phyloP scores from a whole-genome alignment of 495 filamentous ascomycete species.

The Neurospora cerealis region DNA sequence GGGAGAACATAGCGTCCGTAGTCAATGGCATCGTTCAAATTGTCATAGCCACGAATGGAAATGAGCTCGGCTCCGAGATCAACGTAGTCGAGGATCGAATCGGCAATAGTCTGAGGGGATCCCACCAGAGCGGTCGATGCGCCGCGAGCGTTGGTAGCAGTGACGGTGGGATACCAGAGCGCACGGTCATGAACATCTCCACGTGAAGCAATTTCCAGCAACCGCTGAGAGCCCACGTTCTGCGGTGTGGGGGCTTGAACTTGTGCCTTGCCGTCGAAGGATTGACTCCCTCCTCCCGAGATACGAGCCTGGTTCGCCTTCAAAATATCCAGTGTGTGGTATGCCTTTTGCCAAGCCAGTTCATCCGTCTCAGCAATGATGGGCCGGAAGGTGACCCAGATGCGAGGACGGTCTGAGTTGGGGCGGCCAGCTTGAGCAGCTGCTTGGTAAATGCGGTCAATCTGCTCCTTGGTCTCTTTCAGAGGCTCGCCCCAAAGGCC shows the following conservation, averaged over 20 bases:
- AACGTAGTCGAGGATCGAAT: conserved; percentile 44
- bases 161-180: conserved; percentile 47
- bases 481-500: conserved; percentile 47
- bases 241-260: conserved; percentile 27
- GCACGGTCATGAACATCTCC: conserved; percentile 47
- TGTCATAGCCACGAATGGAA: conserved; percentile 46
- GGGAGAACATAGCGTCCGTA: conserved; percentile 43
- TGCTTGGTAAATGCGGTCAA: conserved; percentile 43
- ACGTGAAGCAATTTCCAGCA: conserved; percentile 41
- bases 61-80: conserved; percentile 42
- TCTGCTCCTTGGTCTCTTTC: conserved; percentile 46
- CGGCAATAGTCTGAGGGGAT: conserved; percentile 35
- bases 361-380: conserved; percentile 46
- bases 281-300: neutral
- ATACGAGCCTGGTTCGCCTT: conserved; percentile 10
- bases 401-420: conserved; percentile 33
- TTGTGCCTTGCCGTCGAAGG: conserved; percentile 1
- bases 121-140: conserved; percentile 48
- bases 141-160: conserved; percentile 42
- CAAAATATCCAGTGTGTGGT: conserved; percentile 35
- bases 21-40: conserved; percentile 44
- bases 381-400: conserved; percentile 48
- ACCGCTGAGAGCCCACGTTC: conserved; percentile 43
- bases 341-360: conserved; percentile 43
- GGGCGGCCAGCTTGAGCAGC: conserved; percentile 32